Conservation (phyloP, 768 basidiomycete genomes). For the Hortiboletus campestris region DNA sequence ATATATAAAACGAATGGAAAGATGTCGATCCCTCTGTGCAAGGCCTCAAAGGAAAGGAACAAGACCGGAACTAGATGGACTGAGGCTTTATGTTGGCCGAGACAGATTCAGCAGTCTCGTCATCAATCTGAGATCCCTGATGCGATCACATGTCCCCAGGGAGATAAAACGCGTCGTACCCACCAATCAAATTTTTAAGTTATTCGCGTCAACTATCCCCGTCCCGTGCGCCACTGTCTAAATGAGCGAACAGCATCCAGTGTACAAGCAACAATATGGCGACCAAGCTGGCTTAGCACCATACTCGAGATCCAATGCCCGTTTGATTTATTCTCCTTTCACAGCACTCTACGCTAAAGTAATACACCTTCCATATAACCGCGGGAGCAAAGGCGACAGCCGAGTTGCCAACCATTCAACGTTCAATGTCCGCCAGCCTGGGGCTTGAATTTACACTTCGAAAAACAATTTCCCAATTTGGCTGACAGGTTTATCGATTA, state of each 20-base stretch:
- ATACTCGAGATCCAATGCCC: no score
- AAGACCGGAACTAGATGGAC: background rate
- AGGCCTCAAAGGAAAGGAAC: conserved; percentile 8
- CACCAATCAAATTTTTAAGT: conserved; percentile 4
- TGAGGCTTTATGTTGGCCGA: conserved; percentile 10
- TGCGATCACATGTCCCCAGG: conserved; percentile 18
- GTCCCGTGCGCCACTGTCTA: background rate
- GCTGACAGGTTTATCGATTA: background rate
- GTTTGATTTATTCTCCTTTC: background rate
- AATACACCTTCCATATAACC: background rate
- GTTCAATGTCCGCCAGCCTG: background rate
- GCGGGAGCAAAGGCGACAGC: background rate
- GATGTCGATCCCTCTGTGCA: background rate
- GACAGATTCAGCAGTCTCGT: conserved; percentile 9
- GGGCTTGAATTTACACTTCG: background rate
- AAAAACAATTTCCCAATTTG: background rate
- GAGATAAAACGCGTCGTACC: conserved; percentile 24
- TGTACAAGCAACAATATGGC: background rate
- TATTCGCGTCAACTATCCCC: background rate
- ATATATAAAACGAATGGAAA: conserved; percentile 26
- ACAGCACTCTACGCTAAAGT: background rate
- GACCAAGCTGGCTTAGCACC: no score
- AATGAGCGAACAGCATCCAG: background rate
- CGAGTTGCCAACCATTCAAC: background rate
- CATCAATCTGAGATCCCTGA: conserved; percentile 23